Percentiles rank a stretch among this genome's conserved stretches.
phyloP scores from a whole-genome alignment of 1,284 basidiomycete genomes.

The Ganoderma sinense region DNA sequence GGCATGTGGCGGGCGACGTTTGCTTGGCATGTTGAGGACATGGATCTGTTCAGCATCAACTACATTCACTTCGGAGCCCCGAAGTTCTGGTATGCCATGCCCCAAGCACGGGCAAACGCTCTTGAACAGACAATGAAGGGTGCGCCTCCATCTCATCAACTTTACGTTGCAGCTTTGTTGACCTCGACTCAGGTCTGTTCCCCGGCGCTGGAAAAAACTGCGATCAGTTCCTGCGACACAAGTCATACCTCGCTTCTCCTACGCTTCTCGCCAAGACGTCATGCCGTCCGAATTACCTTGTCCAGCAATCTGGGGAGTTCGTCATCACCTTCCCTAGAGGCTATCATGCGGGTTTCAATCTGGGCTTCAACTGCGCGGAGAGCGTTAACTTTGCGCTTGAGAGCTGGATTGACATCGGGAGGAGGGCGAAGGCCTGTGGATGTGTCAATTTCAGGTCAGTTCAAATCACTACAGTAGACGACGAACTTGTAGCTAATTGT shows the following conservation, averaged over 20 bases:
- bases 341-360: conserved; percentile 97
- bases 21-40: conserved; percentile 98
- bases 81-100: conserved; percentile 97
- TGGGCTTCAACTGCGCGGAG: conserved; percentile 98
- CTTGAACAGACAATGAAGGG: conserved; percentile 87
- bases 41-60: conserved; percentile 99
- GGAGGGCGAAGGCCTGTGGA: conserved; percentile 82
- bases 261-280: conserved; percentile 81
- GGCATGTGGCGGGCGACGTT: conserved; percentile 99
- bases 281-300: conserved; percentile 87
- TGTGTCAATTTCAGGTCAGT: conserved; percentile 85
- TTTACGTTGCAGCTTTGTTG: not conserved
- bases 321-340: conserved; percentile 96
- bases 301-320: conserved; percentile 93
- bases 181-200: conserved; percentile 73
- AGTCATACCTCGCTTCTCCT: conserved; percentile 95
- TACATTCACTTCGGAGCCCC: conserved; percentile 99
- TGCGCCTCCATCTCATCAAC: conserved; percentile 41
- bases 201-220: conserved; percentile 86
- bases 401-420: conserved; percentile 92
- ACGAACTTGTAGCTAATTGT: not conserved
- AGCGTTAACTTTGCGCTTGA: conserved; percentile 98
- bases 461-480: not conserved
- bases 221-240: conserved; percentile 95
- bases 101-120: conserved; percentile 81